Conservation (phyloP, 352 stramenopile genomes). For the Phytophthora macrochlamydospora region DNA sequence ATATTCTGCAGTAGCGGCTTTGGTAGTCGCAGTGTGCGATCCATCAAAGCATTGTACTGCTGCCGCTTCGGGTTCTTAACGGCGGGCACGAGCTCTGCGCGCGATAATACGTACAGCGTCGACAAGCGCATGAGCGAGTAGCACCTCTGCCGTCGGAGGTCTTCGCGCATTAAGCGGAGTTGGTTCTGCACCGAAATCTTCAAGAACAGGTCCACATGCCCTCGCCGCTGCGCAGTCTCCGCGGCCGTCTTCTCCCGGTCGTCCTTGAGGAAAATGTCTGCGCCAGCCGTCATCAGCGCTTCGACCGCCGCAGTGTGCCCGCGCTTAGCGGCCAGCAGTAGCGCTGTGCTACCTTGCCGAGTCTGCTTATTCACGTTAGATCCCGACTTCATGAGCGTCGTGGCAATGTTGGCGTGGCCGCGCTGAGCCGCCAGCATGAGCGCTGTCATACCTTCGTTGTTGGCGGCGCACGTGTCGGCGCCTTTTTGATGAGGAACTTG, state of each 20-base stretch:
- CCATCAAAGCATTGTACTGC: constrained; percentile 59
- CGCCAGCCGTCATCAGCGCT: constrained; percentile 76
- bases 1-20: constrained; percentile 86
- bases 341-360: constrained; percentile 83
- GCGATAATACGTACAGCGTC: constrained; percentile 65
- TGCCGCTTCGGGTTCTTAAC: constrained; percentile 52
- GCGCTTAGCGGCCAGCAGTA: constrained; percentile 82
- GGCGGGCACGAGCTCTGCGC: constrained; percentile 47
- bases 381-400: constrained; percentile 78
- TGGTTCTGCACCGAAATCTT: constrained; percentile 90
- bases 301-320: constrained; percentile 82
- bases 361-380: constrained; percentile 91
- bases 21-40: constrained; percentile 71
- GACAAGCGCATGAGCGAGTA: constrained; percentile 75
- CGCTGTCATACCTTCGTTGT: constrained; percentile 90
- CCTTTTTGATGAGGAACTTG: constrained; percentile 74
- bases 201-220: constrained; percentile 82
- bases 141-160: constrained; percentile 70
- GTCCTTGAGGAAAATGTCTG: constrained; percentile 89
- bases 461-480: constrained; percentile 73
- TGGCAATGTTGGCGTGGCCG: constrained; percentile 81
- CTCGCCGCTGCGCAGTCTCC: constrained; percentile 80
- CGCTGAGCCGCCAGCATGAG: constrained; percentile 87
- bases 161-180: constrained; percentile 78
- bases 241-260: constrained; percentile 87